A percentile compares a stretch with the other conserved stretches of the same genome.
These are phyloP conservation scores for Hyphopichia fennica DNA, from an alignment of 1,139 yeast genomes.

Conservation along the genomic window DNA sequence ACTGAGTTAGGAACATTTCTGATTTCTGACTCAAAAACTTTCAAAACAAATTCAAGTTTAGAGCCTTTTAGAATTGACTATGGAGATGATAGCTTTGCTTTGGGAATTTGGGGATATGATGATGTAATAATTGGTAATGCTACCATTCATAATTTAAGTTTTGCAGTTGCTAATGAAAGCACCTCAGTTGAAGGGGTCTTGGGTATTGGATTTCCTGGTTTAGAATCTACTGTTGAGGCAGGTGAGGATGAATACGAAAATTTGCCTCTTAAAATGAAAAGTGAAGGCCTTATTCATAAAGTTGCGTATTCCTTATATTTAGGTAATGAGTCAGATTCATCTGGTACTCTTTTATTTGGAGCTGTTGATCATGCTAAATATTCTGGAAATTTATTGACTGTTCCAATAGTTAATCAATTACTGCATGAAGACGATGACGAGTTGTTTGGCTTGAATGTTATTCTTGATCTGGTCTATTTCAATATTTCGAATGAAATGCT, in stretches of 20 bases:
- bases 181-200: conserved; percentile 48
- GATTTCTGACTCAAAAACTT: conserved; percentile 32
- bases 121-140: conserved; percentile 38
- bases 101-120: conserved; percentile 60
- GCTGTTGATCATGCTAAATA: conserved; percentile 53
- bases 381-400: conserved; percentile 32
- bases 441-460: conserved; percentile 28
- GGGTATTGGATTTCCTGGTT: conserved; percentile 56
- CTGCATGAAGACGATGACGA: conserved; percentile 14
- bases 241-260: conserved; percentile 21
- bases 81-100: conserved; percentile 62
- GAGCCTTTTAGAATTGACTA: conserved; percentile 48
- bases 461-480: conserved; percentile 19
- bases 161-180: conserved; percentile 50
- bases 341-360: conserved; percentile 48
- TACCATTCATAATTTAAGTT: conserved; percentile 44
- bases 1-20: conserved; percentile 41
- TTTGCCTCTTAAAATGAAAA: conserved; percentile 27
- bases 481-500: conserved; percentile 8
- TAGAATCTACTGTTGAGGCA: conserved; percentile 38
- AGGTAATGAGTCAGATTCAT: conserved; percentile 10
- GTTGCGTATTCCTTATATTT: conserved; percentile 48
- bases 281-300: conserved; percentile 48
- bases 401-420: conserved; percentile 27
- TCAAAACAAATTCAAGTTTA: conserved; percentile 32